phyloP scores from a whole-genome alignment of 192 early-diverging fungal species.

The Diversispora epigaea region DNA sequence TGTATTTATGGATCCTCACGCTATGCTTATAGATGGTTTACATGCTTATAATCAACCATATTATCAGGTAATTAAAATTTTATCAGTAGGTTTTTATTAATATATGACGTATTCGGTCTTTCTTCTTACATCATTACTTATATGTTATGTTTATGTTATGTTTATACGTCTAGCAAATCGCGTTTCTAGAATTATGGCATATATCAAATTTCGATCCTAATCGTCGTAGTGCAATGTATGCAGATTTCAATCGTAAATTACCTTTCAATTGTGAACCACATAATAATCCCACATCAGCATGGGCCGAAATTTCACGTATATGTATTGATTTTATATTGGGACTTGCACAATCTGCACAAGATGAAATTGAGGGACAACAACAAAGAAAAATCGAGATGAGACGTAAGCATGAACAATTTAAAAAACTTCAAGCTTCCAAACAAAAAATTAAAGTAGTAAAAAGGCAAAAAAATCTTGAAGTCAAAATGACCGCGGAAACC shows the following conservation, averaged over 20 bases:
- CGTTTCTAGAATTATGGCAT: constrained; percentile 25
- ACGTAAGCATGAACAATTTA: constrained; percentile 11
- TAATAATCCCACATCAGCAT: constrained; percentile 10
- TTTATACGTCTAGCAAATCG: neutral
- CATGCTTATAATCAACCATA: constrained; percentile 17
- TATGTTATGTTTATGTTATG: neutral
- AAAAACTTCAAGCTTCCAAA: neutral
- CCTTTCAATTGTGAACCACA: constrained; percentile 1
- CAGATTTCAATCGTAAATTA: constrained; percentile 14
- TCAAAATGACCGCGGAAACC: neutral
- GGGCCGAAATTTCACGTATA: constrained; percentile 10
- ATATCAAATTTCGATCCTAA: constrained; percentile 16
- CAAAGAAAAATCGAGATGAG: neutral
- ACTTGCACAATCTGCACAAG: constrained; percentile 9
- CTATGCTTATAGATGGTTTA: constrained; percentile 17
- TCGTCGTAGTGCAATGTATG: constrained; percentile 4
- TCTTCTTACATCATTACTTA: neutral
- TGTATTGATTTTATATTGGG: constrained; percentile 21
- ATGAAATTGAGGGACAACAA: constrained; percentile 4
- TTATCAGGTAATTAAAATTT: constrained; percentile 10
- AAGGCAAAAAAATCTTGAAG: neutral
- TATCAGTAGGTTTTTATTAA: neutral
- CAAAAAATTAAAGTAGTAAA: neutral
- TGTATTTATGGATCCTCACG: constrained; percentile 23
- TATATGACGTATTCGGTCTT: no score